Conservation (phyloP, 1,139 yeast species). For the Debaryomyces psychrophilus region DNA sequence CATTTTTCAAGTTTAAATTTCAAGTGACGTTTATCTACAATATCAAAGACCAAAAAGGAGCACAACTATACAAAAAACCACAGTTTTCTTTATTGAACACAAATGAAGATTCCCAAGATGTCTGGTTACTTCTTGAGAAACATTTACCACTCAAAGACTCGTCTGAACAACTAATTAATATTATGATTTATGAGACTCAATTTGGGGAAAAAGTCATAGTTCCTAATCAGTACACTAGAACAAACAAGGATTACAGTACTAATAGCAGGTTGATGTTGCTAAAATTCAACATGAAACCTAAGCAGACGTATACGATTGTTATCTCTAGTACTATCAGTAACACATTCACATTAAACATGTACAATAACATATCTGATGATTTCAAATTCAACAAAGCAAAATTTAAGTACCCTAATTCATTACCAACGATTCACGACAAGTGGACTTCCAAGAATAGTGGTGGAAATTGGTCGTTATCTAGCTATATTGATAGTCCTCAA, state of each 20-base stretch:
- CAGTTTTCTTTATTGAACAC: conserved; percentile 51
- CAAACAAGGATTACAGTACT: conserved; percentile 25
- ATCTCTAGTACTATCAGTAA: conserved; percentile 26
- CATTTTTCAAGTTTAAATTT: conserved; percentile 30
- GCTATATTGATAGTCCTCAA: conserved; percentile 67
- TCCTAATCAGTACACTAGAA: conserved; percentile 32
- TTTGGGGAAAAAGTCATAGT: conserved; percentile 37
- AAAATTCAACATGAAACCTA: conserved; percentile 30
- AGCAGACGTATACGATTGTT: conserved; percentile 28
- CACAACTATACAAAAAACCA: conserved; percentile 41
- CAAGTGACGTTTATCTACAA: conserved; percentile 40
- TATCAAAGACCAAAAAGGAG: conserved; percentile 14
- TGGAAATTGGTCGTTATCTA: conserved; percentile 57
- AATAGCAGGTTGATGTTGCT: conserved; percentile 33
- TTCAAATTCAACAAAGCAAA: conserved; percentile 29
- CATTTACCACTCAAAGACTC: conserved; percentile 27
- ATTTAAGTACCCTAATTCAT: conserved; percentile 22
- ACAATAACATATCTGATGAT: conserved; percentile 29
- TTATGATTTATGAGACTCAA: conserved; percentile 34
- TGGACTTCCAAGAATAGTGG: conserved; percentile 58
- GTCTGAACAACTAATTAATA: conserved; percentile 24
- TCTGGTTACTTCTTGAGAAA: conserved; percentile 56
- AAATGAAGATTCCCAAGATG: conserved; percentile 28
- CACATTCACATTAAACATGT: conserved; percentile 42
- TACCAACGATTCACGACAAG: conserved; percentile 34